Conservation (phyloP, 805 yeast genomes). For the Ogataea wickerhamii region DNA sequence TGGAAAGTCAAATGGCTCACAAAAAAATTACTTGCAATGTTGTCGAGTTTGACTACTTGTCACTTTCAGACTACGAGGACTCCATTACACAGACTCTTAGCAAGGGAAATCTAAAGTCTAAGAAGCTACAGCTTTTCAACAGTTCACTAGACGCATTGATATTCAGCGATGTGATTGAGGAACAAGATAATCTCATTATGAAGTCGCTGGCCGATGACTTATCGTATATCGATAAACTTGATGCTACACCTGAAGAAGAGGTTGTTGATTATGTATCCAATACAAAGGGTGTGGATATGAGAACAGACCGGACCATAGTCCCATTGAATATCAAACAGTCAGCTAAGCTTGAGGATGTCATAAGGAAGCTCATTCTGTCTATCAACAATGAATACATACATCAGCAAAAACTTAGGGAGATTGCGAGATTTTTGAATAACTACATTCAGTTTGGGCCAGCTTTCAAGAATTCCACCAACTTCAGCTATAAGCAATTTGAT, state of each 20-base stretch:
- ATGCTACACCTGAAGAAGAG: background rate
- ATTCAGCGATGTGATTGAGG: constrained; percentile 35
- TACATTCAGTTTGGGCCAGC: constrained; percentile 34
- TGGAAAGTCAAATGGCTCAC: constrained; percentile 65
- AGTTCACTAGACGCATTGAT: constrained; percentile 34
- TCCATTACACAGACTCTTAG: constrained; percentile 24
- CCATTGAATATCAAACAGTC: constrained; percentile 59
- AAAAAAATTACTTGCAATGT: constrained; percentile 82
- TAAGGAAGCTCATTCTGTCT: constrained; percentile 51
- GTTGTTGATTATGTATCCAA: constrained; percentile 18
- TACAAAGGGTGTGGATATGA: constrained; percentile 48
- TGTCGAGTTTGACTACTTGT: constrained; percentile 63
- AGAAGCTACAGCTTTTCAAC: constrained; percentile 31
- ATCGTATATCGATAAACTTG: constrained; percentile 20
- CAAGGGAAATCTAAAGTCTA: constrained; percentile 25
- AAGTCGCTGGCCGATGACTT: constrained; percentile 24
- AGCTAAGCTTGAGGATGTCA: constrained; percentile 51
- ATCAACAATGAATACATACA: constrained; percentile 58
- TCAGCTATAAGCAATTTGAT: constrained; percentile 3
- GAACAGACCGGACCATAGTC: constrained; percentile 47
- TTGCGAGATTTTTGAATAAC: constrained; percentile 51
- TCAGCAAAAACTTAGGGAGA: constrained; percentile 49
- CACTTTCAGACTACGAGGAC: constrained; percentile 32
- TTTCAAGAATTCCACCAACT: constrained; percentile 1
- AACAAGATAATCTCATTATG: constrained; percentile 29